A percentile compares a stretch with the other conserved stretches of the same genome.
These are phyloP conservation scores for Uncinocarpus reesii DNA, from an alignment of 2,329 filamentous ascomycete genomes.

Conservation along the genomic window DNA sequence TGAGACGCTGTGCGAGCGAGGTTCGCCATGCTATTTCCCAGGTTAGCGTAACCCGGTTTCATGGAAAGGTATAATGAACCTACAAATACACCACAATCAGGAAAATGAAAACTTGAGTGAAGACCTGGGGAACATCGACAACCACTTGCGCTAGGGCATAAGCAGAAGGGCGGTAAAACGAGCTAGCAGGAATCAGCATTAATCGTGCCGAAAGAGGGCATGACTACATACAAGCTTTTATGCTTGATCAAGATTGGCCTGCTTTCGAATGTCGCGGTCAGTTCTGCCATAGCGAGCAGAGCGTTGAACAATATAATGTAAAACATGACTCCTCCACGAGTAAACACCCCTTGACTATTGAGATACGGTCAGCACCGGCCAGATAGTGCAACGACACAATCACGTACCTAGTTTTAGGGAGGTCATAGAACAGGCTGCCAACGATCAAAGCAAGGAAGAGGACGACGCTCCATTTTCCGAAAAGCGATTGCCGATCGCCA, in stretches of 20 bases:
- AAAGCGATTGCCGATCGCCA: slow-evolving; percentile 43
- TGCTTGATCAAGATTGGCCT: slow-evolving; percentile 60
- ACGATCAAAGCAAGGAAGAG: slow-evolving; percentile 39
- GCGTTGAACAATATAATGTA: slow-evolving; percentile 55
- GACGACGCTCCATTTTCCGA: slow-evolving; percentile 44
- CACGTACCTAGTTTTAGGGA: slow-evolving; percentile 39
- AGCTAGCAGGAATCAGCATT: slow-evolving; percentile 27
- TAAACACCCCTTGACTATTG: slow-evolving; percentile 44
- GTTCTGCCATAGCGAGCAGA: slow-evolving; percentile 50
- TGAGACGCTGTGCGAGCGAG: slow-evolving; percentile 48
- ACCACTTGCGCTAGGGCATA: slow-evolving; percentile 50
- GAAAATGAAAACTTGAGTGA: slow-evolving; percentile 50
- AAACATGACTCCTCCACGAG: slow-evolving; percentile 52
- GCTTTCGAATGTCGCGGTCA: slow-evolving; percentile 50
- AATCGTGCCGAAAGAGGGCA: background rate
- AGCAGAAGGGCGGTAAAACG: slow-evolving; percentile 55
- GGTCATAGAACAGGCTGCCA: slow-evolving; percentile 45
- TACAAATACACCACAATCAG: slow-evolving; percentile 52
- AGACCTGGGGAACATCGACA: slow-evolving; percentile 48
- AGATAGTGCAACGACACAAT: background rate
- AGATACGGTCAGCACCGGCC: background rate
- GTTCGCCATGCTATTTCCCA: slow-evolving; percentile 40
- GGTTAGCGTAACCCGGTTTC: background rate
- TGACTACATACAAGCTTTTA: slow-evolving; percentile 48
- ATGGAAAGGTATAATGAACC: slow-evolving; percentile 15